Evolutionary conservation across 129 eudicot species (phyloP), one percentile per base, ranked within the genome.

Genomic region (Artemisia argyi): DNA sequence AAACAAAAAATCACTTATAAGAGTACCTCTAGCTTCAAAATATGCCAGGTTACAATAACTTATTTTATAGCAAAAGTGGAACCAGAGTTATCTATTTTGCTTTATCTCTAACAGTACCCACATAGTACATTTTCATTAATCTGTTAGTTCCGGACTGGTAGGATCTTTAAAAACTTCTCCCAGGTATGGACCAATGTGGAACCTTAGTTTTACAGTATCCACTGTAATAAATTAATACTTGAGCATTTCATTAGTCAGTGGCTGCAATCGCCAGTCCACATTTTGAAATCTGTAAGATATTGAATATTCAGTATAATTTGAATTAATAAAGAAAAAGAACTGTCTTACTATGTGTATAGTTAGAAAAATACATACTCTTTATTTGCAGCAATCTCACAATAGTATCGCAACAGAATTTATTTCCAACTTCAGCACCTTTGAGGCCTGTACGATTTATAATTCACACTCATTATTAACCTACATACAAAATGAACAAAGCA

Each of bases 201-300:
- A n/a, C n/a, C n/a, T n/a, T n/a, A n/a, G n/a, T n/a, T n/a, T n/a
- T n/a, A n/a, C n/a, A n/a, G n/a, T n/a, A n/a, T n/a, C n/a, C n/a
- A n/a, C n/a, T n/a, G 61, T 67, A 61, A 71, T 50, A 28, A 71
- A 55, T 66, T 53, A 71, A 17, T 63, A 52, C 54, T 82, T 90
- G 61, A 94, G 48, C 98, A 94, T 94, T 76, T 85, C 97, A 60
- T 53, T 58, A 12, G 98, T 92, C 68, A 94, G 83, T 24, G 98
- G 98, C 12, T 97, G 88, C 17, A 94, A 65, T 76, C 98, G 86
- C 98, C 98, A 94, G 79, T 94, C 98, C 16, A 97, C 98, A 81
- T 90, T 94, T 78, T 94, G 98, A 82, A 90, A 94, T 70, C 98
- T 93, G 85, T 73, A 85, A 69, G 30, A 65, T 12, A 16, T 24